Conservation (phyloP, 805 yeast genomes). For the Metschnikowia borealis region DNA sequence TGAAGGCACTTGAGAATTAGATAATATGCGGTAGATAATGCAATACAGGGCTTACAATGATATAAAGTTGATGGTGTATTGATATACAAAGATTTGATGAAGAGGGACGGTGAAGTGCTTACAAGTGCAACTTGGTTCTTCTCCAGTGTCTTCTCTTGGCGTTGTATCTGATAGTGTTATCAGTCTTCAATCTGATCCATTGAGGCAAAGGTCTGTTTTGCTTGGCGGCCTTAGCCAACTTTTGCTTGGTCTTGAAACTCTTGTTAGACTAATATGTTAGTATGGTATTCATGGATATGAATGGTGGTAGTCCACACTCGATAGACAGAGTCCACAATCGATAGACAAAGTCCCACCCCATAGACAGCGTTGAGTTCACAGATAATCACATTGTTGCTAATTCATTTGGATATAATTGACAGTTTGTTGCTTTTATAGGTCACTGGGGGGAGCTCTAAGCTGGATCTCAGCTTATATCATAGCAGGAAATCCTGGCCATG, state of each 20-base stretch:
- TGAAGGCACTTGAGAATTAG: neutral
- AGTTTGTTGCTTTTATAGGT: too few relatives aligned
- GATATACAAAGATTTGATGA: slow-evolving; percentile 17
- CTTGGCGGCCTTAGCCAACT: slow-evolving; percentile 97
- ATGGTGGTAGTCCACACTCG: too few relatives aligned
- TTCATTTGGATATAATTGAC: too few relatives aligned
- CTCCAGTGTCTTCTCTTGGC: slow-evolving; percentile 99
- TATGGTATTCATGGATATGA: slow-evolving; percentile 12
- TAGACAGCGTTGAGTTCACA: too few relatives aligned
- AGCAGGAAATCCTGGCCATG: too few relatives aligned
- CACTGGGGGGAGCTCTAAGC: too few relatives aligned
- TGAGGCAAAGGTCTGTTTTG: slow-evolving; percentile 99
- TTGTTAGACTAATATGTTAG: slow-evolving; percentile 71
- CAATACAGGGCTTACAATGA: neutral
- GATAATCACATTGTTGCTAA: too few relatives aligned
- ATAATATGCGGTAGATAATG: neutral
- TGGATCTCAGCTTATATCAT: too few relatives aligned
- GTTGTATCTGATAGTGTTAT: slow-evolving; percentile 96
- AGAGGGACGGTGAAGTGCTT: slow-evolving; percentile 32
- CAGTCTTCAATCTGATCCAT: slow-evolving; percentile 98
- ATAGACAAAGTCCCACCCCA: too few relatives aligned
- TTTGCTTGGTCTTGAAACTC: slow-evolving; percentile 95
- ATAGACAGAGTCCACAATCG: too few relatives aligned
- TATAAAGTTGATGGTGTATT: slow-evolving; percentile 12
- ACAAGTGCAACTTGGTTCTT: slow-evolving; percentile 97